Conservation (phyloP, 371 early-diverging fungal genomes). For the Mucor piriformis region DNA sequence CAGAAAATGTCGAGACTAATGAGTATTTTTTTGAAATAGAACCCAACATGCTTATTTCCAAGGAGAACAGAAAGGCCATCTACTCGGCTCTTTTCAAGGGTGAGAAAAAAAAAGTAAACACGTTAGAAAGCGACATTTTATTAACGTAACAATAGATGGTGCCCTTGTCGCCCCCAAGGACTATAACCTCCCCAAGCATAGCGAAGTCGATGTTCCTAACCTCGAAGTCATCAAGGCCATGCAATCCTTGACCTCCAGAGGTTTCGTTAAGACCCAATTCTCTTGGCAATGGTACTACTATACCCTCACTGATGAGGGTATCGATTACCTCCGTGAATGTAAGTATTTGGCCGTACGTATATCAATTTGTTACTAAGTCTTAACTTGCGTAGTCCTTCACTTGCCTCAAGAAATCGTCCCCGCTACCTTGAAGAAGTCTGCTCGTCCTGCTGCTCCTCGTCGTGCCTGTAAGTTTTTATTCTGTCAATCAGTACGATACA, state of each 20-base stretch:
- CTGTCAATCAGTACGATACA: neutral
- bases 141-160: slow-evolving; percentile 78
- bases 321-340: slow-evolving; percentile 95
- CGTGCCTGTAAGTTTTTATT: slow-evolving; percentile 58
- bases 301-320: slow-evolving; percentile 97
- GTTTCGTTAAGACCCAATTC: slow-evolving; percentile 96
- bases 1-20: neutral
- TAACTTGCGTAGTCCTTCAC: slow-evolving; percentile 92
- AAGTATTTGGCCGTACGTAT: too few species aligned
- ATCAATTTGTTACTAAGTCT: too few species aligned
- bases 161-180: slow-evolving; percentile 98
- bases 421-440: slow-evolving; percentile 94
- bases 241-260: slow-evolving; percentile 95
- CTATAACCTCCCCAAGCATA: slow-evolving; percentile 94
- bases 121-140: too few species aligned
- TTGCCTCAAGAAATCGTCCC: slow-evolving; percentile 97
- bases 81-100: slow-evolving; percentile 92
- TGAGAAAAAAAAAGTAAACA: slow-evolving; percentile 32
- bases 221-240: slow-evolving; percentile 98
- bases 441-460: slow-evolving; percentile 73
- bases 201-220: slow-evolving; percentile 96
- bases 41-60: slow-evolving; percentile 92
- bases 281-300: slow-evolving; percentile 99
- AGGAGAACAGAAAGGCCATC: slow-evolving; percentile 94
- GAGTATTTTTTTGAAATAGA: slow-evolving; percentile 3